Evolutionary conservation across 768 basidiomycete species (phyloP), one percentile per base, ranked within the genome.

Genomic region (Pisolithus orientalis): DNA sequence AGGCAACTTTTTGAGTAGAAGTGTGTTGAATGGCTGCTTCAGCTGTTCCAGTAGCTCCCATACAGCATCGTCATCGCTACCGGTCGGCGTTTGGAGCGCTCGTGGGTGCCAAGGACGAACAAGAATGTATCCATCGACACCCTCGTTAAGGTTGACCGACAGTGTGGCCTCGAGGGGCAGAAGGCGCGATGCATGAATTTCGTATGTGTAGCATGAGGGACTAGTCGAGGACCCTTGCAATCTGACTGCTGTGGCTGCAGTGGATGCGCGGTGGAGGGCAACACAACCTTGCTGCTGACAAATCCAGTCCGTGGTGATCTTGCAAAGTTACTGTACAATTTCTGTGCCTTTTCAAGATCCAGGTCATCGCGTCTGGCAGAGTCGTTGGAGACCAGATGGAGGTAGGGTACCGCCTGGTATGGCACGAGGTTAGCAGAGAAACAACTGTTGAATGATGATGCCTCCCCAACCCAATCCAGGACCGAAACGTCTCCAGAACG

Each of bases 101-200:
- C 17, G 10, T 16, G 11, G 62, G 13, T 84, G 70, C 4, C 85
- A 3, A 42, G 40, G 40, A 17, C 40, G 40, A 21, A 42, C 17
- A 85, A 57, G 66, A 63, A 58, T 85, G 84, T 5, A 62, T 70
- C 11, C 3, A 16, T 38, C 37, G 9, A 16, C 9, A 10, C 37
- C 37, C 37, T 38, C 16, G 10, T 10, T 1, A 2, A 9, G 37
- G 37, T 38, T 10, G 3, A 38, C 37, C 1, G 21, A 21, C 21
- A 21, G 21, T 21, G 21, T 21, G 21, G 21, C 21, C 21, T 21
- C 21, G 21, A 21, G 21, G 21, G 21, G 21, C 21, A 21, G 21
- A 21, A 21, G 21, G 2, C 21, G 21, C 21, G 21, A 21, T 21
- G 21, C 21, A 21, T 21, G 21, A 21, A 21, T 21, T 21, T 21